These are phyloP conservation scores for Plantago coronopus DNA, from an alignment of 305 asterid genomes.

Conservation along the genomic window DNA sequence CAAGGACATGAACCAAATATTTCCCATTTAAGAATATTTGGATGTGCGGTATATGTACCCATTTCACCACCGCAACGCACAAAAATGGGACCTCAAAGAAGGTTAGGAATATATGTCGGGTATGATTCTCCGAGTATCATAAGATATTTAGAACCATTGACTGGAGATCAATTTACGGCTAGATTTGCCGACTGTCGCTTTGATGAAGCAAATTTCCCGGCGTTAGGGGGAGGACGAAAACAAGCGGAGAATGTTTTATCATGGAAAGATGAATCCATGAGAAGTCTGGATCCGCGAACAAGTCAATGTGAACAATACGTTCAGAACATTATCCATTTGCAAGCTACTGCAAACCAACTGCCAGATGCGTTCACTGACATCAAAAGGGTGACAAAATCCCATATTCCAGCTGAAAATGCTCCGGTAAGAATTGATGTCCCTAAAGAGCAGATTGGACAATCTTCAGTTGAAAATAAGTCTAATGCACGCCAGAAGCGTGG, in stretches of 20 bases:
- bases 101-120: slow-evolving; percentile 1
- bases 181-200: slow-evolving; percentile 18
- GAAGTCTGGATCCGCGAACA: neutral
- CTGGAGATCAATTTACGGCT: neutral
- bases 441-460: neutral
- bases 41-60: slow-evolving; percentile 4
- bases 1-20: neutral
- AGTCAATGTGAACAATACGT: neutral
- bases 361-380: too few species aligned
- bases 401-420: too few species aligned
- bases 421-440: too few species aligned
- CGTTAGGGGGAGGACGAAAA: slow-evolving; percentile 17
- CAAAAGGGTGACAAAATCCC: too few species aligned
- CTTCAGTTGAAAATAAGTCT: neutral
- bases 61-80: slow-evolving; percentile 1
- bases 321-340: neutral
- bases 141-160: neutral
- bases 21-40: too few species aligned
- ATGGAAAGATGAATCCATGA: neutral
- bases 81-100: too few species aligned
- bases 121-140: slow-evolving; percentile 15
- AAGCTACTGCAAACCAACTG: neutral
- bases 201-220: slow-evolving; percentile 12
- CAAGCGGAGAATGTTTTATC: neutral
- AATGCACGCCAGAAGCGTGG: too few species aligned